Conservation (phyloP, 1,284 basidiomycete genomes). For the Ustilago loliicola region DNA sequence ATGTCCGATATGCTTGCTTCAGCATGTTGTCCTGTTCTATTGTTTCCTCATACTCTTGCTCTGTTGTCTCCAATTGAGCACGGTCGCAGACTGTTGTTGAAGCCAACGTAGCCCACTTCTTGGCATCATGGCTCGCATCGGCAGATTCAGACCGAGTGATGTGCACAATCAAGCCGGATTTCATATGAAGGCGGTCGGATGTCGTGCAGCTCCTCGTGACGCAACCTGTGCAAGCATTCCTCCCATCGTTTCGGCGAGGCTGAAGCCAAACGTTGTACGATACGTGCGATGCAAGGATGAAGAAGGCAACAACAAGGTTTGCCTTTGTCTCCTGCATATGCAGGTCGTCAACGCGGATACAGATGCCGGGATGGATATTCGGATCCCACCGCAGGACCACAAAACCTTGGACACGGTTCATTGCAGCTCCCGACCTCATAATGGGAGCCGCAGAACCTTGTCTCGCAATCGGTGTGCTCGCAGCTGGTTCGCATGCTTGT, state of each 20-base stretch:
- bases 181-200: constrained; percentile 1
- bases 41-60: not conserved
- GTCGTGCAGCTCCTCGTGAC: not conserved
- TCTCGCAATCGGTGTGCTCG: not conserved
- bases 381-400: constrained; percentile 2
- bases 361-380: constrained; percentile 10
- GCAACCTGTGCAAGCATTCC: not conserved
- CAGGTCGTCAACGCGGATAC: constrained; percentile 20
- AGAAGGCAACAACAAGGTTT: constrained; percentile 38
- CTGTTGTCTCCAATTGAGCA: not conserved
- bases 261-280: constrained; percentile 6
- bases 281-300: constrained; percentile 17
- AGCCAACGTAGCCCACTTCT: constrained; percentile 12
- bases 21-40: too few relatives aligned
- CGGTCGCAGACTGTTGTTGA: not conserved
- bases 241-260: not conserved
- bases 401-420: constrained; percentile 14
- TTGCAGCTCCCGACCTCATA: not conserved
- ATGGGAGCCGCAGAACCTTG: constrained; percentile 21
- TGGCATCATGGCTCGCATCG: not conserved
- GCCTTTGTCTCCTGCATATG: constrained; percentile 11
- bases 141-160: constrained; percentile 8
- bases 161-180: constrained; percentile 5
- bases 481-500: not conserved
- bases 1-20: too few relatives aligned